Base-by-base conservation (phyloP, 306 rosid species). In the Biancaea sappan region DNA sequence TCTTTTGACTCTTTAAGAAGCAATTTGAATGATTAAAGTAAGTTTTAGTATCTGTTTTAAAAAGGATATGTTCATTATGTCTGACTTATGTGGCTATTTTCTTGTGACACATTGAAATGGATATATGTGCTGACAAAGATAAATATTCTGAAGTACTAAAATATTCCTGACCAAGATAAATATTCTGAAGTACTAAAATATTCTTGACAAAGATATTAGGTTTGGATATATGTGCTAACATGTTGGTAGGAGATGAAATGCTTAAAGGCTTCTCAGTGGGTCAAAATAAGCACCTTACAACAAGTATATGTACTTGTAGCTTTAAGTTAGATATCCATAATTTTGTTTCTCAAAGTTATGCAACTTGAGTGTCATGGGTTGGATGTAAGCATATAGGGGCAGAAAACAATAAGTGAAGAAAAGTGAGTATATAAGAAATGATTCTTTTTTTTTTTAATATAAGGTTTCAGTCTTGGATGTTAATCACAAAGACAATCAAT, bases 191-290 rank as follows among this genome's bases (percentile, higher is more conserved):
- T 82, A 76, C 86, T 84, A 88, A 90, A 62, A 84, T 87, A 83
- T 86, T 75, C 84, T 69, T 81, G 82, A 83, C 96, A 91, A 90
- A 95, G 99, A 90, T 92, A 86, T 87, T 95, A 92, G 99, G 99
- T 87, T 85, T 95, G 97, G 99, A 95, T 84, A 76, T 88, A 51
- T 95, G 99, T 67, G 98, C 97, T 84, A 98, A 95, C 87, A 95
- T 98, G 59, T 82, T 95, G 85, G 98, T 90, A 44, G 99, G 99
- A 66, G 98, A 95, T 84, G 99, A 92, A 89, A 95, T 95, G 99
- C 93, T 95, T 10, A 95, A 95, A 78, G 99, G 99, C 35, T 90
- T 95, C 63, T 95, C 99, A 8, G 99, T 98, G 43, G 99, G 99
- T 4, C 99, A 95, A 84, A 95, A 95, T 86, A 95, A 95, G 83